These are phyloP conservation scores for Dictyostelium brefeldianum DNA, from an alignment of 78 protist genomes.

Conservation along the genomic window DNA sequence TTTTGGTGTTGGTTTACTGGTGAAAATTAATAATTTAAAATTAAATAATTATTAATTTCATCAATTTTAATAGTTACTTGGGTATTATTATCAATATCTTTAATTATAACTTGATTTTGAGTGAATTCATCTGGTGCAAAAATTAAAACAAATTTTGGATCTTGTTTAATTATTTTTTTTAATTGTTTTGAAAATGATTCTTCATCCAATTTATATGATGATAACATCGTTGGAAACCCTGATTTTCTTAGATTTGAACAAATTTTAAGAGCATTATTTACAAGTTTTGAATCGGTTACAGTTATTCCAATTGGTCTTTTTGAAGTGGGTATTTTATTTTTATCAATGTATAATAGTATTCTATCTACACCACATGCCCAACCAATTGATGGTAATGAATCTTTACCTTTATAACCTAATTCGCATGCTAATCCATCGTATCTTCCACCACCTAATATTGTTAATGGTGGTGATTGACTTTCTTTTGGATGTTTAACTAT, in stretches of 20 bases:
- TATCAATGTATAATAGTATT: conserved; percentile 1
- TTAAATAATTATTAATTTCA: not conserved
- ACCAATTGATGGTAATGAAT: conserved; percentile 50
- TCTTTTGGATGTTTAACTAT: not conserved
- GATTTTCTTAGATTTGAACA: conserved; percentile 14
- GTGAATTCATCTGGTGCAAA: conserved; percentile 21
- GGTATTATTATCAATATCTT: not conserved
- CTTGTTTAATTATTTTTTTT: not conserved
- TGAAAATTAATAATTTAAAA: too few relatives aligned
- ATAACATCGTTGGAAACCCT: not conserved
- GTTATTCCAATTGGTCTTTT: not conserved
- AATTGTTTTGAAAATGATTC: conserved; percentile 35
- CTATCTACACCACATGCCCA: conserved; percentile 80
- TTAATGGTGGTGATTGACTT: not conserved
- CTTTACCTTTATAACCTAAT: not conserved
- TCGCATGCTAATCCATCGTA: conserved; percentile 60
- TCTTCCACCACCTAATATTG: conserved; percentile 74
- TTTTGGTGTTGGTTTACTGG: too few relatives aligned
- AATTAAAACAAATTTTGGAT: conserved; percentile 19
- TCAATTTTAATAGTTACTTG: not conserved
- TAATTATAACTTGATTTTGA: not conserved
- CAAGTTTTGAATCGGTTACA: not conserved
- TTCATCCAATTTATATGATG: not conserved
- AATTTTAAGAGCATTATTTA: not conserved
- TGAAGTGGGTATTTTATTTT: not conserved